Conservation (phyloP, 2,329 filamentous ascomycete genomes). For the Cercospora sp. region DNA sequence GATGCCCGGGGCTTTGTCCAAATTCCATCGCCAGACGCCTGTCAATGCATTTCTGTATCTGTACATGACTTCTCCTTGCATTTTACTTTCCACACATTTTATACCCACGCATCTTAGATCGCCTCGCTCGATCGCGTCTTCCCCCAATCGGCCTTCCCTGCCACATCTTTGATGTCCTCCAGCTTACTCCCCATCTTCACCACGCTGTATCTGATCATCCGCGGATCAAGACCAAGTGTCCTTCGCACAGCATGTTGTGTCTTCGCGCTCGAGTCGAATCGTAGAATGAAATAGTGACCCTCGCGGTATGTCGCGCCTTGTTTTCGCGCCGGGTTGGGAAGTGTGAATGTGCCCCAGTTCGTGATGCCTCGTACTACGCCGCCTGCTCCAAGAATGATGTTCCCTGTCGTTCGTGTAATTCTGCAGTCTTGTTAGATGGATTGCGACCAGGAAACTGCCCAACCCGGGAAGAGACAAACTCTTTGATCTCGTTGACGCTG, state of each 20-base stretch:
- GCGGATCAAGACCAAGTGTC: constrained; percentile 80
- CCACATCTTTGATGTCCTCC: constrained; percentile 61
- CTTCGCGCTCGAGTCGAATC: constrained; percentile 76
- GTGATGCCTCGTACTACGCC: constrained; percentile 89
- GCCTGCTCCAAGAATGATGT: constrained; percentile 75
- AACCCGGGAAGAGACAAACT: constrained; percentile 60
- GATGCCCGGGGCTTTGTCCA: not conserved
- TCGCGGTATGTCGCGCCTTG: constrained; percentile 80
- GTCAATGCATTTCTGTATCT: constrained; percentile 9
- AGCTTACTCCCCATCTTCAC: constrained; percentile 78
- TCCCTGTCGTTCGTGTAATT: constrained; percentile 83
- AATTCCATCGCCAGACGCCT: not conserved
- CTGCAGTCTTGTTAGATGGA: constrained; percentile 48
- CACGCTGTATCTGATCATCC: constrained; percentile 82
- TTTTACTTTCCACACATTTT: too few relatives aligned
- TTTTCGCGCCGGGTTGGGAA: constrained; percentile 75
- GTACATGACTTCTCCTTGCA: not conserved
- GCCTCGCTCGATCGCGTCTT: constrained; percentile 1
- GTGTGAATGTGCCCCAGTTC: constrained; percentile 92
- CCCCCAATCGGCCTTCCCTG: constrained; percentile 56
- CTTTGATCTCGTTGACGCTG: constrained; percentile 87
- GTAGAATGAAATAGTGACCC: constrained; percentile 97
- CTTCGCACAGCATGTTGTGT: constrained; percentile 74
- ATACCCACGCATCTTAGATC: not conserved
- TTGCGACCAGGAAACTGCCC: not conserved